Base-by-base conservation (phyloP, 495 filamentous ascomycete species). In the Neurospora sublineolata region DNA sequence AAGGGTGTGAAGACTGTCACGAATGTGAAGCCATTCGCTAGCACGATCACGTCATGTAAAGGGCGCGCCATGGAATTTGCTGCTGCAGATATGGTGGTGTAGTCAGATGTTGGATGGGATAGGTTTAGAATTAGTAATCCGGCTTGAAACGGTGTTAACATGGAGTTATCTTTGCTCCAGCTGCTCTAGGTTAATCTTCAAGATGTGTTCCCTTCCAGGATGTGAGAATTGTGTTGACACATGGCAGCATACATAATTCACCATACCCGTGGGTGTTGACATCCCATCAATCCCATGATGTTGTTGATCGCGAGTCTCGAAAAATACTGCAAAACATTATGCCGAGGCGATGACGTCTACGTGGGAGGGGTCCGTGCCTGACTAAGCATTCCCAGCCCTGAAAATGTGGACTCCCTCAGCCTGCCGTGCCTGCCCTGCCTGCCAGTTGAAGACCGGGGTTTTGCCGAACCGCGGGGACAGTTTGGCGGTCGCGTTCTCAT, bases 11-110 rank as follows among this genome's bases (percentile, higher is more conserved):
- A 16, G 41, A 42, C 40, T 16, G 3, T n/a, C 16, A 10, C 14
- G 52, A 16, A 60, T 18, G 12, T 46, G 39, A 71, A 73, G 69
- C 46, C 33, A 67, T 69, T 60, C 70, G 42, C 41, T 69, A 33
- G 70, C 69, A 44, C n/a, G 44, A 71, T 69, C 69, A 71, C 72
- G 72, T 69, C 72, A 73, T 73, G 71, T 52, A 33, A 60, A 44
- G 69, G 72, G 69, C 36, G 40, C 36, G 52, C 27, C 20, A 33
- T 33, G 11, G 52, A 14, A 33, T 16, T 60, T 60, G 27, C 27
- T 16, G 18, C 52, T 64, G 27, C 52, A 7, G 12, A 64, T 8
- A 16, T 64, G 14, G 14, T 33, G 12, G 27, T 64, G 23, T 64
- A 14, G 12, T 64, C 27, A 3, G 20, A 58, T 23, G n/a, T 52